These are phyloP conservation scores for Puccinia polysora DNA, from an alignment of 1,284 basidiomycete species.

Conservation along the genomic window DNA sequence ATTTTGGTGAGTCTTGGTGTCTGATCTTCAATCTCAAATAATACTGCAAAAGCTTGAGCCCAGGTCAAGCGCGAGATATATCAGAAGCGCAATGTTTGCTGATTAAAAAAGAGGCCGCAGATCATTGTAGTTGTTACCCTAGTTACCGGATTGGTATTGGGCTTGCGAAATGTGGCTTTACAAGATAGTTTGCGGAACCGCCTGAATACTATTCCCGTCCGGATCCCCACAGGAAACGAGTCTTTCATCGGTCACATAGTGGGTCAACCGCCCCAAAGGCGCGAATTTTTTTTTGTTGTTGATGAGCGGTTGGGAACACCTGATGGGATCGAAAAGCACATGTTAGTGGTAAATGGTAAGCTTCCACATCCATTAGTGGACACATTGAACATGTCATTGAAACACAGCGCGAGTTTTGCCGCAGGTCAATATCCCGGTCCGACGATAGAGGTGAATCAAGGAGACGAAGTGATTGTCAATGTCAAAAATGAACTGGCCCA, in stretches of 20 bases:
- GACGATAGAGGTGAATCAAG: conserved; percentile 45
- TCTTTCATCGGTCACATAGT: conserved; percentile 27
- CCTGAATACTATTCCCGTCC: conserved; percentile 38
- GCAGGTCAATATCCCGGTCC: conserved; percentile 47
- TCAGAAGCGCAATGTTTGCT: no score
- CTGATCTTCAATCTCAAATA: not conserved
- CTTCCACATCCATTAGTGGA: not conserved
- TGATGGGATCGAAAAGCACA: conserved; percentile 45
- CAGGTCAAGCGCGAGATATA: not conserved
- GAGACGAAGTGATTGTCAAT: conserved; percentile 45
- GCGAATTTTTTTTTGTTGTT: conserved; percentile 44
- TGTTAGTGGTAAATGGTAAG: conserved; percentile 47
- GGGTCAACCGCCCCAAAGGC: conserved; percentile 34
- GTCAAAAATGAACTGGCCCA: conserved; percentile 45
- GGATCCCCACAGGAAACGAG: conserved; percentile 17
- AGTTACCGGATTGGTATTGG: conserved; percentile 22
- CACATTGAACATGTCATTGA: not conserved
- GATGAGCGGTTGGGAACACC: conserved; percentile 45
- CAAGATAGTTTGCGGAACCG: conserved; percentile 24
- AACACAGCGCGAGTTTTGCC: not conserved
- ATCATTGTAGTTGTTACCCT: conserved; percentile 24
- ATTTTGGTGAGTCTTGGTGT: conserved; percentile 10
- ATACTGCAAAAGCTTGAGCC: not conserved
- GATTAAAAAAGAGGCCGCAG: not conserved
- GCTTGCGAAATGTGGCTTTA: conserved; percentile 31